Evolutionary conservation across 2,329 filamentous ascomycete species (phyloP).

Genomic region (Xylaria sp.): DNA sequence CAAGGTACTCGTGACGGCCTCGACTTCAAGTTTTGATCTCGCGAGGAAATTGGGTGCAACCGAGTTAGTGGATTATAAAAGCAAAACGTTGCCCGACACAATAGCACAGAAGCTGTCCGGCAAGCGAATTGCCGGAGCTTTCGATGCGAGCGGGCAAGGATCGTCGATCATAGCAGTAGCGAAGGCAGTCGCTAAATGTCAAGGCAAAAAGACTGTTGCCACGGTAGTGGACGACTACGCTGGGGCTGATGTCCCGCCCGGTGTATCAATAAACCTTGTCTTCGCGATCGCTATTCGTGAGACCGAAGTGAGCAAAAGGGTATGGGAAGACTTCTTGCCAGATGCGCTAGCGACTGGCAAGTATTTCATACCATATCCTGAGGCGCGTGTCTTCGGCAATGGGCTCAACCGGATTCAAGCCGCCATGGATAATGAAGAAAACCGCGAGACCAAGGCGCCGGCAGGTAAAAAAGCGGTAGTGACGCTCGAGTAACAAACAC

Average conservation of each 20-base stretch:
- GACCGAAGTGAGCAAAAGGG: slow-evolving; percentile 16
- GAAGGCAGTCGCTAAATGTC: slow-evolving; percentile 3
- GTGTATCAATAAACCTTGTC: slow-evolving; percentile 1
- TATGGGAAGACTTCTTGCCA: slow-evolving; percentile 25
- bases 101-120: slow-evolving; percentile 29
- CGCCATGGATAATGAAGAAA: slow-evolving; percentile 14
- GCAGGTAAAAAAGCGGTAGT: slow-evolving; percentile 21
- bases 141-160: slow-evolving; percentile 15
- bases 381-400: slow-evolving; percentile 18
- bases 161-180: slow-evolving; percentile 1
- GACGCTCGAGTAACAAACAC: not conserved
- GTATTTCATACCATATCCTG: slow-evolving; percentile 19
- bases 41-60: slow-evolving; percentile 46
- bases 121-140: slow-evolving; percentile 23
- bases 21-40: slow-evolving; percentile 46
- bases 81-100: slow-evolving; percentile 35
- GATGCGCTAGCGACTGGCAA: slow-evolving; percentile 17
- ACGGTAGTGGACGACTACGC: slow-evolving; percentile 6
- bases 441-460: not conserved
- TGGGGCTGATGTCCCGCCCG: not conserved
- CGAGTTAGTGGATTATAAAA: slow-evolving; percentile 47
- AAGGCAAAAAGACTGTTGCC: slow-evolving; percentile 17
- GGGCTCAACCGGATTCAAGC: slow-evolving; percentile 17
- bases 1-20: slow-evolving; percentile 49
- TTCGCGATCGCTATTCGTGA: slow-evolving; percentile 23